These are phyloP conservation scores for Ogataea paradorogensis DNA, from an alignment of 805 yeast species.

Conservation along the genomic window DNA sequence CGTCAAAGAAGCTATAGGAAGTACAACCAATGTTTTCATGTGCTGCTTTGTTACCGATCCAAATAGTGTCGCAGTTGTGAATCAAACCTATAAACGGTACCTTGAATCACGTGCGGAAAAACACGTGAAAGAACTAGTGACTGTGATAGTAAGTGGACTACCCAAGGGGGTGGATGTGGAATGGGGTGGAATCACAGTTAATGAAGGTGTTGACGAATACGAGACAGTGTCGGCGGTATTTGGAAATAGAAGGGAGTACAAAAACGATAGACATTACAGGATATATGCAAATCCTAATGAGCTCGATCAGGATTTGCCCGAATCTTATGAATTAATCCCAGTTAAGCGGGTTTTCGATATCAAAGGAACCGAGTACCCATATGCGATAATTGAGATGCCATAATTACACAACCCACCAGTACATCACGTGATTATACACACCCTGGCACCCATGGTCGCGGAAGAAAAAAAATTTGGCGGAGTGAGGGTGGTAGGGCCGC, in stretches of 20 bases:
- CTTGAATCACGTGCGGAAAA: constrained; percentile 1
- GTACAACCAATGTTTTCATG: constrained; percentile 42
- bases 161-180: constrained; percentile 69
- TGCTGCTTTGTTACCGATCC: constrained; percentile 53
- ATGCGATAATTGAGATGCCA: constrained; percentile 14
- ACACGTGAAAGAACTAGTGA: constrained; percentile 34
- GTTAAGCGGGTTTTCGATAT: constrained; percentile 17
- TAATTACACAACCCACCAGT: neutral
- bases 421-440: constrained; percentile 10
- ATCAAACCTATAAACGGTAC: constrained; percentile 47
- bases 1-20: constrained; percentile 55
- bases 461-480: constrained; percentile 16
- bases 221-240: constrained; percentile 15
- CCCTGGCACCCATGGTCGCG: constrained; percentile 14
- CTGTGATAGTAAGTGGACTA: constrained; percentile 53
- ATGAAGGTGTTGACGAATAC: constrained; percentile 37
- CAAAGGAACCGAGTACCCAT: constrained; percentile 2
- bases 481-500: constrained; percentile 10
- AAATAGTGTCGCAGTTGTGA: constrained; percentile 30
- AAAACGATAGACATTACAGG: constrained; percentile 18
- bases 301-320: constrained; percentile 4
- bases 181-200: constrained; percentile 67
- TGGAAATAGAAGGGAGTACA: constrained; percentile 21
- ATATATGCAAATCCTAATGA: constrained; percentile 19
- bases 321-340: constrained; percentile 26